These are phyloP conservation scores for Pichia sp. DNA, from an alignment of 1,139 yeast genomes.

Conservation along the genomic window DNA sequence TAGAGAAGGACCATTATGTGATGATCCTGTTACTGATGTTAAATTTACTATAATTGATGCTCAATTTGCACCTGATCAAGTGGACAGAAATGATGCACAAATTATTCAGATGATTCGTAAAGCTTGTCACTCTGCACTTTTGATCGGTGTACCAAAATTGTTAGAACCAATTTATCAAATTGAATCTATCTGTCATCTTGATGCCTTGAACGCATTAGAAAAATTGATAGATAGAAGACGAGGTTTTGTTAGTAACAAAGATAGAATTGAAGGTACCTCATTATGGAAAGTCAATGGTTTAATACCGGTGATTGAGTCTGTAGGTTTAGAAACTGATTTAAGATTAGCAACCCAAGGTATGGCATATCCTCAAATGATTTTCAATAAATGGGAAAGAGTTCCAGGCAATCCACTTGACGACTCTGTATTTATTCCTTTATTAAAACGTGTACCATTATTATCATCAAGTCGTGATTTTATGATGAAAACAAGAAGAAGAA, in stretches of 20 bases:
- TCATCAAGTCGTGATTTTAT: constrained; percentile 85
- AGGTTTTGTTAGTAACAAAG: constrained; percentile 43
- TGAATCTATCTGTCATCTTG: constrained; percentile 38
- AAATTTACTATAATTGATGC: constrained; percentile 69
- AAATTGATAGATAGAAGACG: constrained; percentile 44
- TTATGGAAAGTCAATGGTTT: constrained; percentile 55
- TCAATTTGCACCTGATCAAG: constrained; percentile 41
- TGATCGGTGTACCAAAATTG: constrained; percentile 73
- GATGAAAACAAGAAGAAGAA: constrained; percentile 79
- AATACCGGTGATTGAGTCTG: constrained; percentile 84
- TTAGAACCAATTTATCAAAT: constrained; percentile 80
- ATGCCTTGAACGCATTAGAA: constrained; percentile 46
- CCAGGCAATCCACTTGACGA: constrained; percentile 90
- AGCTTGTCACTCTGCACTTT: constrained; percentile 77
- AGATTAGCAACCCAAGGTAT: constrained; percentile 73
- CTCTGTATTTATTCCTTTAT: constrained; percentile 54
- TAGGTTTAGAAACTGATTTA: constrained; percentile 84
- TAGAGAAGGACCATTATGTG: constrained; percentile 86
- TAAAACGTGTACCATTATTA: constrained; percentile 66
- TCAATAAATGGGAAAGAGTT: constrained; percentile 67
- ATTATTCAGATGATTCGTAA: constrained; percentile 76
- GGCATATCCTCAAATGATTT: constrained; percentile 62
- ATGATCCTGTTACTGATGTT: constrained; percentile 69
- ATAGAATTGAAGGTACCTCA: constrained; percentile 71
- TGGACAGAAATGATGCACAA: constrained; percentile 60